phyloP scores from a whole-genome alignment of 1,139 yeast genomes.

The Lodderomyces margitis region DNA sequence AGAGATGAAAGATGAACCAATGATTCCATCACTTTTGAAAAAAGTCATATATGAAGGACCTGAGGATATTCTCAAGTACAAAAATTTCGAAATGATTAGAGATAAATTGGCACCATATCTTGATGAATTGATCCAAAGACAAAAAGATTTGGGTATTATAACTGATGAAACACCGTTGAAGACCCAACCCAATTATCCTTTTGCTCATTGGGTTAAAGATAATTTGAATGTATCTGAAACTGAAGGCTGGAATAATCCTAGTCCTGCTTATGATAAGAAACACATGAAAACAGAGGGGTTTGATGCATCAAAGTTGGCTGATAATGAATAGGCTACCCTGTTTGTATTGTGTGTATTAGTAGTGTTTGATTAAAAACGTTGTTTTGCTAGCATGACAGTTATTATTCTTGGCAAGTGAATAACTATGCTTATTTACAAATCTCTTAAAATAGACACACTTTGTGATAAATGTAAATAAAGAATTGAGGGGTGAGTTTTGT shows the following conservation, averaged over 20 bases:
- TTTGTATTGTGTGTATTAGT: not conserved
- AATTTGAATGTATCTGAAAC: conserved; percentile 37
- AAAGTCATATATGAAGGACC: conserved; percentile 68
- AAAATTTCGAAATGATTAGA: conserved; percentile 55
- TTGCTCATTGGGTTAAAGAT: conserved; percentile 48
- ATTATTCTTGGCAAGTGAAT: not conserved
- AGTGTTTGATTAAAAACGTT: not conserved
- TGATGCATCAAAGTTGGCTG: conserved; percentile 19
- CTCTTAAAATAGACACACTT: not conserved
- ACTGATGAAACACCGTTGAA: conserved; percentile 54
- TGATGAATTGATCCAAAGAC: conserved; percentile 55
- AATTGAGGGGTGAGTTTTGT: not conserved
- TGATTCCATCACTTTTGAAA: conserved; percentile 63
- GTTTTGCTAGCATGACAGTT: not conserved
- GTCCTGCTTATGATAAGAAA: conserved; percentile 23
- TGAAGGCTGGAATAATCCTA: conserved; percentile 52
- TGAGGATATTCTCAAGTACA: conserved; percentile 60
- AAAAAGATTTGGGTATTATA: conserved; percentile 55
- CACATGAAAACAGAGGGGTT: conserved; percentile 21
- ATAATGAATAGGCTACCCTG: conserved; percentile 25
- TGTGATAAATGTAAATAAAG: not conserved
- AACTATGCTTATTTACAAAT: not conserved
- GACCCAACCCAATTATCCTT: conserved; percentile 64
- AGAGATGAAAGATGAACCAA: conserved; percentile 77
- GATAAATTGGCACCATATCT: conserved; percentile 60